Conservation (phyloP, 2,329 filamentous ascomycete genomes). For the Amesomyces nigricolor region DNA sequence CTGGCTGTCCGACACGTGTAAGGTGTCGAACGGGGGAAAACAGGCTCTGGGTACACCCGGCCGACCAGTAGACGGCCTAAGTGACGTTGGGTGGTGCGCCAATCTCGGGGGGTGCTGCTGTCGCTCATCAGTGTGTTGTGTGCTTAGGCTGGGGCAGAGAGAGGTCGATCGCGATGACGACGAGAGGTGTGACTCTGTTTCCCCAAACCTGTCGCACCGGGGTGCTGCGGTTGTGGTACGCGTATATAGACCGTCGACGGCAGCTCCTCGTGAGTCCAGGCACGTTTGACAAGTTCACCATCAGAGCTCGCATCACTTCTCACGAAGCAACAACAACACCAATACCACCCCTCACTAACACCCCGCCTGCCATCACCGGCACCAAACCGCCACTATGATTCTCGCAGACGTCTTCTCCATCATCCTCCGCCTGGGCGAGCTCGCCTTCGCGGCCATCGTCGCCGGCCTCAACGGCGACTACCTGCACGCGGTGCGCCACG, state of each 20-base stretch:
- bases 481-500: slow-evolving; percentile 46
- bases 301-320: neutral
- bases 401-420: slow-evolving; percentile 51
- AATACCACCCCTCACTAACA: neutral
- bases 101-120: neutral
- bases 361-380: slow-evolving; percentile 17
- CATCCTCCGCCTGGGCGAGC: slow-evolving; percentile 51
- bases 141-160: neutral
- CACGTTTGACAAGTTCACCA: neutral
- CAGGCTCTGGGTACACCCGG: neutral
- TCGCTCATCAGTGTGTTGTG: neutral
- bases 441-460: slow-evolving; percentile 67
- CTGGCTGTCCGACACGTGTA: neutral
- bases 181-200: neutral
- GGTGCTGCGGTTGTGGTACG: neutral
- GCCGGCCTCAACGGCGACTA: slow-evolving; percentile 64
- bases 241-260: slow-evolving; percentile 1
- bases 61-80: neutral
- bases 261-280: neutral
- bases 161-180: neutral
- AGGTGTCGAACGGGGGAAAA: neutral
- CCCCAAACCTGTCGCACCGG: neutral
- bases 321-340: neutral
- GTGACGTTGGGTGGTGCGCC: neutral
- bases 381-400: slow-evolving; percentile 36